These are phyloP conservation scores for Lobosporangium transversale DNA, from an alignment of 192 early-diverging fungal genomes.

Conservation along the genomic window DNA sequence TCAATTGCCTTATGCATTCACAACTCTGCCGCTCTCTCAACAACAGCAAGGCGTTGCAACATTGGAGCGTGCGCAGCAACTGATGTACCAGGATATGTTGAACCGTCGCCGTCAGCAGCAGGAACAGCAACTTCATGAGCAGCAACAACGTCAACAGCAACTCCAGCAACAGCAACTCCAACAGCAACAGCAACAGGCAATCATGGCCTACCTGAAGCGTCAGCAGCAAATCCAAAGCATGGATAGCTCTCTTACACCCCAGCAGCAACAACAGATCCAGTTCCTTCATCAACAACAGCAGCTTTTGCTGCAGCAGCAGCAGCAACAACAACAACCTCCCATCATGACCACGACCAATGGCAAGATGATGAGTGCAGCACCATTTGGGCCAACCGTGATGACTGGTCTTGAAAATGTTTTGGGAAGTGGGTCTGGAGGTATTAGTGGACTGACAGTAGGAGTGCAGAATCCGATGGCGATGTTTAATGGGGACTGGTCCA, in stretches of 20 bases:
- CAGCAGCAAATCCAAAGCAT: slow-evolving; percentile 51
- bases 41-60: slow-evolving; percentile 52
- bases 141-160: slow-evolving; percentile 32
- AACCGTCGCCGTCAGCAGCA: slow-evolving; percentile 49
- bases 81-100: slow-evolving; percentile 52
- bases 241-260: slow-evolving; percentile 41
- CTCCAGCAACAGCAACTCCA: slow-evolving; percentile 39
- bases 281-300: slow-evolving; percentile 44
- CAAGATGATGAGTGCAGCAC: slow-evolving; percentile 48
- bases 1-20: slow-evolving; percentile 48
- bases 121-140: slow-evolving; percentile 21
- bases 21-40: slow-evolving; percentile 40
- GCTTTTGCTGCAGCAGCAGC: slow-evolving; percentile 30
- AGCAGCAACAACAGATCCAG: slow-evolving; percentile 48
- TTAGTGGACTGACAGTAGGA: slow-evolving; percentile 35
- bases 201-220: slow-evolving; percentile 51
- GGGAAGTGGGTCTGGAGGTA: slow-evolving; percentile 8
- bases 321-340: slow-evolving; percentile 40
- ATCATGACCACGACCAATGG: slow-evolving; percentile 53
- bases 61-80: slow-evolving; percentile 41
- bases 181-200: slow-evolving; percentile 47
- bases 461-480: slow-evolving; percentile 53
- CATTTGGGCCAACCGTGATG: slow-evolving; percentile 30
- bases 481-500: slow-evolving; percentile 52
- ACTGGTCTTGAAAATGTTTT: slow-evolving; percentile 14